Evolutionary conservation across 805 yeast genomes (phyloP).

Genomic region (Sugiyamaella boreocaroliniensis): DNA sequence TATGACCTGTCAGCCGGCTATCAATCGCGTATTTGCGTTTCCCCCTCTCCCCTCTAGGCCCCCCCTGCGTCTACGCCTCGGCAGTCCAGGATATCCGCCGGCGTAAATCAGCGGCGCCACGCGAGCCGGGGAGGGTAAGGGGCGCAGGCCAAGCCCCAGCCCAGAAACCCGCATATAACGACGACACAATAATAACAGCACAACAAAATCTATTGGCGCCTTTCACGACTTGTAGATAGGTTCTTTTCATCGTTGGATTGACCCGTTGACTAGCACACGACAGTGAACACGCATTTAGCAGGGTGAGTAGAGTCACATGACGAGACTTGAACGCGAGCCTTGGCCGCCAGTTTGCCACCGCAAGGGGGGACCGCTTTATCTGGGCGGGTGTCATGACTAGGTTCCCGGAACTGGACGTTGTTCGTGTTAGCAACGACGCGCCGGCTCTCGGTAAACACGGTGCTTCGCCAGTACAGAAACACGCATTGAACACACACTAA

Average conservation of each 20-base stretch:
- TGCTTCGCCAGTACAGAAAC: too few relatives aligned
- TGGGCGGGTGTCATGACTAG: neutral
- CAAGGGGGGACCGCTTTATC: neutral
- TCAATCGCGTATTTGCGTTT: neutral
- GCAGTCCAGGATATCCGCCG: neutral
- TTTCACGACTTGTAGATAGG: conserved; percentile 1
- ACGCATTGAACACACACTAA: too few relatives aligned
- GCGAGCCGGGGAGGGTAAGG: neutral
- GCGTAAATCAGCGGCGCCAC: neutral
- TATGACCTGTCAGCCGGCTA: neutral
- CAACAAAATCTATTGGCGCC: conserved; percentile 4
- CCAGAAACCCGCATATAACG: neutral
- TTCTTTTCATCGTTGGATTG: neutral
- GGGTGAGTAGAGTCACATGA: neutral
- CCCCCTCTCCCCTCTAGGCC: neutral
- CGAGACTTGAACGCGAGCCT: too few relatives aligned
- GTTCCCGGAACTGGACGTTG: too few relatives aligned
- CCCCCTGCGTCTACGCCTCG: neutral
- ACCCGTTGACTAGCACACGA: neutral
- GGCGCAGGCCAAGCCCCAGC: neutral
- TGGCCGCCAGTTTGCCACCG: too few relatives aligned
- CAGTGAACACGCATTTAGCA: neutral
- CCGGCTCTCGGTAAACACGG: too few relatives aligned
- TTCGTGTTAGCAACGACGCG: too few relatives aligned
- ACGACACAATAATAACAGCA: conserved; percentile 5